phyloP scores from a whole-genome alignment of 306 rosid genomes.

The Quercus gilva region DNA sequence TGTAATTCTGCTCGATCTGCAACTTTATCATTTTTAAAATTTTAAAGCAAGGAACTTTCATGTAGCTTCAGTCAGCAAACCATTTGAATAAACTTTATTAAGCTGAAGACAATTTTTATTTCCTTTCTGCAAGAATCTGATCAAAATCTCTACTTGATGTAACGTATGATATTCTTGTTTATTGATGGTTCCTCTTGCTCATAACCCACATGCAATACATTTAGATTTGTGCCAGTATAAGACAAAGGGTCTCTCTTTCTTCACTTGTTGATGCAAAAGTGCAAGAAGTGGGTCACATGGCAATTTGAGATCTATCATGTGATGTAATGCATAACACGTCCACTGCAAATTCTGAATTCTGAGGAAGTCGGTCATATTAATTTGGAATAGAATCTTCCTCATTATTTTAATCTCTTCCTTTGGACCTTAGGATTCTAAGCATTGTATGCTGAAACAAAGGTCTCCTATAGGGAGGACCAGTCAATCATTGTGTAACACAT shows the following conservation, averaged over 20 bases:
- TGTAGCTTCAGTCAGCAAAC: not conserved
- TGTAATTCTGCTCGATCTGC: not conserved
- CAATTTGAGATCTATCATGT: constrained; percentile 47
- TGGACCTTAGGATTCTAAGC: constrained; percentile 31
- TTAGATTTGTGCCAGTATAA: constrained; percentile 48
- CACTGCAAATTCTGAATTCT: constrained; percentile 28
- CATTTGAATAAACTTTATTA: not conserved
- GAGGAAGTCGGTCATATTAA: constrained; percentile 35
- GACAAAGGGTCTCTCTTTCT: constrained; percentile 40
- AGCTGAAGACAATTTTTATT: not conserved
- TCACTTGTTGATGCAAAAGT: constrained; percentile 15
- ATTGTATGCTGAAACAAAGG: constrained; percentile 23
- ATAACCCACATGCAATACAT: constrained; percentile 48
- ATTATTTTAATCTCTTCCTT: constrained; percentile 29
- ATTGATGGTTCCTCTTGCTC: constrained; percentile 14
- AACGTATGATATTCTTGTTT: constrained; percentile 1
- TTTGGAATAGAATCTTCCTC: constrained; percentile 53
- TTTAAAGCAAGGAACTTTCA: not conserved
- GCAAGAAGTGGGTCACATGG: constrained; percentile 58
- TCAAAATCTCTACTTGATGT: constrained; percentile 15
- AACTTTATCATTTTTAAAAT: not conserved
- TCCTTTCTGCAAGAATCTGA: not conserved
- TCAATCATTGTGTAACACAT: constrained; percentile 31
- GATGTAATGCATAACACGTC: constrained; percentile 37
- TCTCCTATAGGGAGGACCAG: constrained; percentile 34